Base-by-base conservation (phyloP, 352 stramenopile species). In the Blastocystis hominis region DNA sequence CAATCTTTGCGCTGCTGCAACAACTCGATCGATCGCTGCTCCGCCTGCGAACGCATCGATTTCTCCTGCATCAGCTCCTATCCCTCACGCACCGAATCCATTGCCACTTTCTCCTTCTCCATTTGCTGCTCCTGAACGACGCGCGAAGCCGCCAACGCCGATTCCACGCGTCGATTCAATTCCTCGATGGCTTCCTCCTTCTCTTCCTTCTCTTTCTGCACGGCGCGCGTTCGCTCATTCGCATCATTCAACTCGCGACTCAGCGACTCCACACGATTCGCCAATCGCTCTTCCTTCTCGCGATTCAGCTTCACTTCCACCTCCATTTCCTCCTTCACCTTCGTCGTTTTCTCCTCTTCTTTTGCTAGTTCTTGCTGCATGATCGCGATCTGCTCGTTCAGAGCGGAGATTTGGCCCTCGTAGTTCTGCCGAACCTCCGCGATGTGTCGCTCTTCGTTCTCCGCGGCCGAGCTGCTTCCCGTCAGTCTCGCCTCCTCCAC, bases 201-300 rank as follows among this genome's bases (percentile, higher is more conserved):
- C 53, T 80, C 70, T 38, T 80, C 42, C 53, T 59, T 80, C 53
- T 80, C 70, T 47, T 80, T 80, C 53, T 80, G 70, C 9, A 62
- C 42, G 13, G 70, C 70, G n/a, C 70, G 70, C 15, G 70, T 80
- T 42, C 46, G n/a, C 30, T 80, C 70, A 36, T 80, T 80, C 1
- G 30, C 70, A n/a, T 80, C 46, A 38, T 80, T 80, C 70, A 80
- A n/a, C 1, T 80, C 70, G 40, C 50, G 54, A 38, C 44, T 80
- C 42, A 80, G 70, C 34, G 70, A 64, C 38, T 80, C 70, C 70
- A 80, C 70, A 3, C n/a, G 70, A 42, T 80, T 24, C 20, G 30
- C n/a, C 70, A 80, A 34, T 2, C 40, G 42, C 24, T 80, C 70
- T 38, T 80, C 70, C 70, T 63, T 80, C 54, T 63, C 30, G 10